Evolutionary conservation across 139 green algal genomes (phyloP).

Genomic region (Marvania coccoides): DNA sequence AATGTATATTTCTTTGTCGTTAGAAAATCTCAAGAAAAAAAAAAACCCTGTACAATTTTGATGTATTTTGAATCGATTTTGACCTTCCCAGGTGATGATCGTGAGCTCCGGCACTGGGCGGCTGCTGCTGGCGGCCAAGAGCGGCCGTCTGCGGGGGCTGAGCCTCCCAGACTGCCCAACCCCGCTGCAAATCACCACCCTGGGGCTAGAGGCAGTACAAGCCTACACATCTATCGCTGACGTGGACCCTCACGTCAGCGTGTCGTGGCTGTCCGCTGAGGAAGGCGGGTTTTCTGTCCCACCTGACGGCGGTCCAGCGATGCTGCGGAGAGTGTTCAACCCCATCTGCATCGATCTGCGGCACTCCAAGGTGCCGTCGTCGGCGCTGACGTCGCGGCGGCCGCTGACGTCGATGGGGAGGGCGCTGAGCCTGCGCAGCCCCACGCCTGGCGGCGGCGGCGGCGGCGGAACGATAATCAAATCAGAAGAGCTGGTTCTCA

Average conservation of each 20-base stretch:
- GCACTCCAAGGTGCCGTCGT: slow-evolving; percentile 20
- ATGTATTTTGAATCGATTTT: too few relatives aligned
- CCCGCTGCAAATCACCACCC: slow-evolving; percentile 23
- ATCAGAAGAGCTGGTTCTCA: slow-evolving; percentile 10
- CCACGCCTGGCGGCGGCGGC: neutral
- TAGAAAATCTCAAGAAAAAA: too few relatives aligned
- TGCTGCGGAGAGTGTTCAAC: slow-evolving; percentile 25
- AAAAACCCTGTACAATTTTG: too few relatives aligned
- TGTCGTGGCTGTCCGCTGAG: slow-evolving; percentile 24
- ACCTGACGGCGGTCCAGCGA: neutral
- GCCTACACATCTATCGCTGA: slow-evolving; percentile 28
- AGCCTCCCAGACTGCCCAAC: neutral
- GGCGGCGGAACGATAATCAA: neutral
- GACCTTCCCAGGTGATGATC: too few relatives aligned
- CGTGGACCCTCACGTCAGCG: slow-evolving; percentile 25
- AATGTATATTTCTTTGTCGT: too few relatives aligned
- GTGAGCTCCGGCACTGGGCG: slow-evolving; percentile 18
- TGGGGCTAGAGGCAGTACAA: slow-evolving; percentile 36
- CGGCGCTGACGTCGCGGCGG: neutral
- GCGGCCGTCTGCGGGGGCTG: slow-evolving; percentile 36
- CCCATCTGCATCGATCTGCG: slow-evolving; percentile 42
- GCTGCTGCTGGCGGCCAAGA: slow-evolving; percentile 56
- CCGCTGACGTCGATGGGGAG: neutral
- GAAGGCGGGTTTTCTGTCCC: neutral
- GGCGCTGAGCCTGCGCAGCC: neutral